phyloP scores from a whole-genome alignment of 2,329 filamentous ascomycete genomes.

The Fusarium piperis region DNA sequence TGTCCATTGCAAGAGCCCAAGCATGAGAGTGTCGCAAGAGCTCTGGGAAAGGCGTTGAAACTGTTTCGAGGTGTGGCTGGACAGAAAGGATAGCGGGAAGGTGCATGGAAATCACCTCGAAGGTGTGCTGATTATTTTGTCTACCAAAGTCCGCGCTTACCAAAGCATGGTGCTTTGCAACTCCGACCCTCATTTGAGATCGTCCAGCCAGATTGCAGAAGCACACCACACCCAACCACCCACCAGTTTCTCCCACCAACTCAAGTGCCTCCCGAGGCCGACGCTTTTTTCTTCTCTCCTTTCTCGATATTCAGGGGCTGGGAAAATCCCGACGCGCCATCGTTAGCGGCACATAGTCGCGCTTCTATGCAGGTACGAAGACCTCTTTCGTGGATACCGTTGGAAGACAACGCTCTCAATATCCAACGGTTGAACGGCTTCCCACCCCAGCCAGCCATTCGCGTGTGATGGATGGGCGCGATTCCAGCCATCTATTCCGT shows the following conservation, averaged over 20 bases:
- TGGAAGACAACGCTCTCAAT: background rate
- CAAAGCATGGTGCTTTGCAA: background rate
- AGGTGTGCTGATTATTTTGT: conserved; percentile 15
- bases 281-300: conserved; percentile 15
- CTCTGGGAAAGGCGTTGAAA: background rate
- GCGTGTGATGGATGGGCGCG: background rate
- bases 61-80: background rate
- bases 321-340: conserved; percentile 9
- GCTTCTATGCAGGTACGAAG: conserved; percentile 13
- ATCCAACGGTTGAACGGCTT: conserved; percentile 3
- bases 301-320: conserved; percentile 24
- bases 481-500: background rate
- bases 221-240: conserved; percentile 19
- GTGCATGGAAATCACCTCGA: background rate
- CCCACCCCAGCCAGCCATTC: background rate
- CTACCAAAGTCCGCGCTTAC: background rate
- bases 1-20: background rate
- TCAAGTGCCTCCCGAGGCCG: conserved; percentile 20
- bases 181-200: conserved; percentile 15
- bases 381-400: background rate
- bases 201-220: conserved; percentile 15
- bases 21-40: conserved; percentile 3
- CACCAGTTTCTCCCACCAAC: conserved; percentile 13
- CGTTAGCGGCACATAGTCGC: conserved; percentile 17
- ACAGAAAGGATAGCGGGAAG: background rate